Evolutionary conservation across 169 alveolate species (phyloP).

Genomic region (Eimeria brunetti): DNA sequence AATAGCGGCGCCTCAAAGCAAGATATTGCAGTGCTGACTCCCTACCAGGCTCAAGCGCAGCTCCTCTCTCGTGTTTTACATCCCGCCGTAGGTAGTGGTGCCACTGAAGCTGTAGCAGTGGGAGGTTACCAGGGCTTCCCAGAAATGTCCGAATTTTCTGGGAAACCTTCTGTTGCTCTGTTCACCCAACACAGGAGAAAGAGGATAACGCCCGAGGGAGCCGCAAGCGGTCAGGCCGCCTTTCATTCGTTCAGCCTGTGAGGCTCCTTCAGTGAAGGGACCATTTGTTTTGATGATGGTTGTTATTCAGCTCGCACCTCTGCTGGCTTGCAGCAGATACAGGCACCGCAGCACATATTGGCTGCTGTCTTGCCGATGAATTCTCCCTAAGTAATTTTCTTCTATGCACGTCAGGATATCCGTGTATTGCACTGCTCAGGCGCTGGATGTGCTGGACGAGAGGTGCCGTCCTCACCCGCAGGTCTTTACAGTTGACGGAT

Average conservation of each 20-base stretch:
- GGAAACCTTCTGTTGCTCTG: neutral
- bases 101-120: neutral
- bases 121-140: neutral
- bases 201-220: neutral
- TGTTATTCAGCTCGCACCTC: neutral
- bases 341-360: neutral
- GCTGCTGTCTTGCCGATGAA: neutral
- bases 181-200: constrained; percentile 13
- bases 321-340: neutral
- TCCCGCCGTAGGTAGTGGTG: constrained; percentile 14
- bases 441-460: constrained; percentile 68
- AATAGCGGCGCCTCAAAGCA: constrained; percentile 35
- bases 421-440: constrained; percentile 14
- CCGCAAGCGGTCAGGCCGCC: constrained; percentile 35
- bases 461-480: constrained; percentile 74
- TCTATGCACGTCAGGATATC: neutral
- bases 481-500: constrained; percentile 69
- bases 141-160: neutral
- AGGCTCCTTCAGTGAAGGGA: neutral
- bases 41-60: constrained; percentile 69
- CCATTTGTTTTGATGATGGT: neutral
- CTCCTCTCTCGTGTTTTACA: constrained; percentile 64
- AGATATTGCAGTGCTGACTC: constrained; percentile 59
- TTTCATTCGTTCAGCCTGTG: constrained; percentile 70
- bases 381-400: neutral